Conservation (phyloP, 2,329 filamentous ascomycete species). For the Talaromyces sp. region DNA sequence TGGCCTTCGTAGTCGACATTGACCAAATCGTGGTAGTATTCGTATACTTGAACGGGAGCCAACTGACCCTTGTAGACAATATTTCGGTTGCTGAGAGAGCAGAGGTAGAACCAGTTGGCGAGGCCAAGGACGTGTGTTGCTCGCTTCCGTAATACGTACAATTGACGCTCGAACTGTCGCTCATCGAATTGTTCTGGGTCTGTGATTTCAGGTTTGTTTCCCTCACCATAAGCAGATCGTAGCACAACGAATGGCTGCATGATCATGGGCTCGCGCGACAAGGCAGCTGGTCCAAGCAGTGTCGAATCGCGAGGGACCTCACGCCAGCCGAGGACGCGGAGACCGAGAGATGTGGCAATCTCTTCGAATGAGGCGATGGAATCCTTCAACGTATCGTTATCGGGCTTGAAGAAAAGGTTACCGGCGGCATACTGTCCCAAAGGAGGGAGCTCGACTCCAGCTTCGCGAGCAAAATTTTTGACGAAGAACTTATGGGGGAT, state of each 20-base stretch:
- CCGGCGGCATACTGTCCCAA: slow-evolving; percentile 93
- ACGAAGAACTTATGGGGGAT: slow-evolving; percentile 98
- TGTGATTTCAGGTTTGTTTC: slow-evolving; percentile 71
- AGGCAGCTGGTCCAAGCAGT: slow-evolving; percentile 85
- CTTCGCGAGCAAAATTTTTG: slow-evolving; percentile 94
- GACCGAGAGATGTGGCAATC: slow-evolving; percentile 78
- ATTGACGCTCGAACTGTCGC: slow-evolving; percentile 81
- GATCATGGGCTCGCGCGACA: slow-evolving; percentile 91
- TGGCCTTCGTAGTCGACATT: slow-evolving; percentile 97
- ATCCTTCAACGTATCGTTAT: slow-evolving; percentile 82
- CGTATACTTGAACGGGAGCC: slow-evolving; percentile 90
- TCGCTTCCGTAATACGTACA: slow-evolving; percentile 92
- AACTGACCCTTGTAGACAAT: slow-evolving; percentile 99
- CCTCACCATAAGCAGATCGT: slow-evolving; percentile 76
- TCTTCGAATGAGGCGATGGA: slow-evolving; percentile 93
- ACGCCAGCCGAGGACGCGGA: slow-evolving; percentile 94
- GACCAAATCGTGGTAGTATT: slow-evolving; percentile 95
- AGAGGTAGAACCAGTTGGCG: slow-evolving; percentile 98
- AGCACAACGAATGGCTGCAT: slow-evolving; percentile 94
- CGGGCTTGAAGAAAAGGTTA: slow-evolving; percentile 98
- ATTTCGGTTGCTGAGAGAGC: slow-evolving; percentile 94
- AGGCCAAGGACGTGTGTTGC: slow-evolving; percentile 91
- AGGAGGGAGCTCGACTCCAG: slow-evolving; percentile 80
- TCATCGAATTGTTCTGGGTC: slow-evolving; percentile 81
- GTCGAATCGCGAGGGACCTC: slow-evolving; percentile 91